Percentiles rank a stretch among this genome's conserved stretches.
phyloP scores from a whole-genome alignment of 2,329 filamentous ascomycete genomes.

The Fusarium sp. region DNA sequence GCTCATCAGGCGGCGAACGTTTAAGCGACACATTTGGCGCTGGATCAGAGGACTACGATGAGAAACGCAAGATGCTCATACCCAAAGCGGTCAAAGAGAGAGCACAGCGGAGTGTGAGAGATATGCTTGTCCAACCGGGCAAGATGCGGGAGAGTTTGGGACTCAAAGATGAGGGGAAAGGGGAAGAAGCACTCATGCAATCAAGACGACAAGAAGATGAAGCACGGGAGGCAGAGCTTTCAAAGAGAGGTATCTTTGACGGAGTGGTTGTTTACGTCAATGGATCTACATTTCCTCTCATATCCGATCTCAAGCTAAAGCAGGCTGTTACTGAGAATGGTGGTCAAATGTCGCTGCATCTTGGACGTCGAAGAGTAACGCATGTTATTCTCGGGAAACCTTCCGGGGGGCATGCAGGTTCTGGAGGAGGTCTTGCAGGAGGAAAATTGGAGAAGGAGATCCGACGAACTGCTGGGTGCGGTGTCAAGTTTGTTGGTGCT shows the following conservation, averaged over 20 bases:
- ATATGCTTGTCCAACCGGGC: slow-evolving; percentile 64
- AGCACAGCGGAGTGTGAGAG: slow-evolving; percentile 58
- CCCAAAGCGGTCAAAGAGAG: slow-evolving; percentile 56
- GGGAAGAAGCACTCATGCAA: slow-evolving; percentile 41
- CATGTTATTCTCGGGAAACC: slow-evolving; percentile 83
- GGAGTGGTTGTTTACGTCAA: slow-evolving; percentile 85
- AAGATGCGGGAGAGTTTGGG: slow-evolving; percentile 52
- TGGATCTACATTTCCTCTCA: slow-evolving; percentile 81
- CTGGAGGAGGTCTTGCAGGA: slow-evolving; percentile 79
- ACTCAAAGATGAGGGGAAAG: slow-evolving; percentile 17
- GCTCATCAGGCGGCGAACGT: slow-evolving; percentile 66
- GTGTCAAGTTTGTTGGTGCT: slow-evolving; percentile 81
- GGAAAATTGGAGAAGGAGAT: slow-evolving; percentile 88
- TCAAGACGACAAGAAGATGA: slow-evolving; percentile 61
- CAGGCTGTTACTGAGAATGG: slow-evolving; percentile 80
- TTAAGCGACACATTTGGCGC: slow-evolving; percentile 74
- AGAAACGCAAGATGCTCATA: slow-evolving; percentile 56
- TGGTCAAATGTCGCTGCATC: slow-evolving; percentile 74
- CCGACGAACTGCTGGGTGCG: slow-evolving; percentile 70
- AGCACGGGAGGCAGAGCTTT: slow-evolving; percentile 53
- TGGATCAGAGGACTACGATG: slow-evolving; percentile 67
- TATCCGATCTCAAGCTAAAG: slow-evolving; percentile 90
- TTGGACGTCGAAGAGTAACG: slow-evolving; percentile 80
- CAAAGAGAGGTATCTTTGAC: slow-evolving; percentile 67
- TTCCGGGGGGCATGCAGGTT: slow-evolving; percentile 59